A percentile compares a stretch with the other conserved stretches of the same genome.
Conservation (phyloP, 164 flowering plant species). For the Tinospora cordifolia region DNA sequence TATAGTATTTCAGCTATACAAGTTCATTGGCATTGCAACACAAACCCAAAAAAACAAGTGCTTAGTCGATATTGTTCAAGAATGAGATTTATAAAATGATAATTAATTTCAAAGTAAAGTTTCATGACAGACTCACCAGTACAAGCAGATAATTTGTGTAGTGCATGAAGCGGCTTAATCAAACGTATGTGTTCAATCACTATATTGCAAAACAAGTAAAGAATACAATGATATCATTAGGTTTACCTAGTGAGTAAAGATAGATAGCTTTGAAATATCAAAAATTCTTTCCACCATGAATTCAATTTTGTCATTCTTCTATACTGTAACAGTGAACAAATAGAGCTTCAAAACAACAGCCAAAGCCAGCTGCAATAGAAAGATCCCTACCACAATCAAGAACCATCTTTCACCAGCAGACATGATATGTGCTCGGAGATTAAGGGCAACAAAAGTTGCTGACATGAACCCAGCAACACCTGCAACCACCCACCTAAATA, state of each 20-base stretch:
- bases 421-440: constrained; percentile 73
- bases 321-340: constrained; percentile 72
- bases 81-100: too few species aligned
- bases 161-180: background rate
- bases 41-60: too few species aligned
- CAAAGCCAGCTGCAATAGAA: constrained; percentile 82
- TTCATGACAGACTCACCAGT: too few species aligned
- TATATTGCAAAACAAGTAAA: background rate
- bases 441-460: constrained; percentile 86
- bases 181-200: background rate
- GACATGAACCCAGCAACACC: constrained; percentile 97
- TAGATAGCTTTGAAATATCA: background rate
- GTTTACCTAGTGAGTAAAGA: background rate
- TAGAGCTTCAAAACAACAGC: constrained; percentile 75
- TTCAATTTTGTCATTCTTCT: background rate
- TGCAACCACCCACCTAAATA: constrained; percentile 85
- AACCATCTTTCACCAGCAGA: constrained; percentile 96
- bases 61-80: too few species aligned
- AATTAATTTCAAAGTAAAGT: too few species aligned
- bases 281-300: background rate
- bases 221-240: background rate
- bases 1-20: too few species aligned
- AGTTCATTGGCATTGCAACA: too few species aligned
- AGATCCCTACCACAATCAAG: constrained; percentile 82
- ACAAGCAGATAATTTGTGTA: too few species aligned